Conservation (phyloP, 768 basidiomycete species). For the Naganishia onofrii region DNA sequence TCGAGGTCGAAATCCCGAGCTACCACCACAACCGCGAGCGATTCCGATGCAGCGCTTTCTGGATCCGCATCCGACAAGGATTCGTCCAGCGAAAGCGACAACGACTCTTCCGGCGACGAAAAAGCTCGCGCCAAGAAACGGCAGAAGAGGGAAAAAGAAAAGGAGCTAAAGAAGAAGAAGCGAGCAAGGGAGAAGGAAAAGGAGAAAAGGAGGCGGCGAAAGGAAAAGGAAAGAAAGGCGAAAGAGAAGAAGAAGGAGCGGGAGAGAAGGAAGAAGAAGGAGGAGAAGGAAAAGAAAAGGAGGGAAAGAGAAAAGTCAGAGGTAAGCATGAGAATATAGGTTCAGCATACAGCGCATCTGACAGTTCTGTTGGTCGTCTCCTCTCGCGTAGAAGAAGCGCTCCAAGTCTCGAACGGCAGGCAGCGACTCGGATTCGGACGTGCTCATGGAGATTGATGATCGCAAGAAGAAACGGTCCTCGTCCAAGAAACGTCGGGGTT, state of each 20-base stretch:
- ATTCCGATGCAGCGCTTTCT: slow-evolving; percentile 4
- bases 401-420: slow-evolving; percentile 28
- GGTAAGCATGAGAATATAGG: not conserved
- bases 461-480: slow-evolving; percentile 25
- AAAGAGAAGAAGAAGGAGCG: slow-evolving; percentile 24
- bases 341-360: not conserved
- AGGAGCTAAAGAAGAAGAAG: slow-evolving; percentile 6
- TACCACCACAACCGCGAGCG: slow-evolving; percentile 17
- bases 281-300: slow-evolving; percentile 26
- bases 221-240: slow-evolving; percentile 25
- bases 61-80: slow-evolving; percentile 1
- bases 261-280: slow-evolving; percentile 18
- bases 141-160: slow-evolving; percentile 17
- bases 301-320: slow-evolving; percentile 13
- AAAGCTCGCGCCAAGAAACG: slow-evolving; percentile 15
- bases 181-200: slow-evolving; percentile 11
- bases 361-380: not conserved
- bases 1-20: slow-evolving; percentile 28
- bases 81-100: slow-evolving; percentile 2
- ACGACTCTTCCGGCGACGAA: slow-evolving; percentile 5
- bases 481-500: slow-evolving; percentile 22
- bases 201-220: slow-evolving; percentile 22
- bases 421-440: slow-evolving; percentile 25
- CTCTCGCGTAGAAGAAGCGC: not conserved
- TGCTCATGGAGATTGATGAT: slow-evolving; percentile 14